Conservation (phyloP, 2,329 filamentous ascomycete genomes). For the Trichoderma pleuroti region DNA sequence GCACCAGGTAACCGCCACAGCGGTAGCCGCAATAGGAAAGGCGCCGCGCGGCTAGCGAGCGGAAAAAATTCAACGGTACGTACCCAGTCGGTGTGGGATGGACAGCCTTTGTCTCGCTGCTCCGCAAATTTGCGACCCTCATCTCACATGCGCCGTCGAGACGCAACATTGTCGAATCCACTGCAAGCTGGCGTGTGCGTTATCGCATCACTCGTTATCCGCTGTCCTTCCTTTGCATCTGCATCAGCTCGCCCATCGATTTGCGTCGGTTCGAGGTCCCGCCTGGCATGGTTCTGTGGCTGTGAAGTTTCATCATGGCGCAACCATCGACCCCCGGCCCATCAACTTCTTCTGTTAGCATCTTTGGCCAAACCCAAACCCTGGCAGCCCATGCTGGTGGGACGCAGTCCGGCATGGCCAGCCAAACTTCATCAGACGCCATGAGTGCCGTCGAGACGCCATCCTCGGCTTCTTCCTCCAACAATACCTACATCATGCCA, state of each 20-base stretch:
- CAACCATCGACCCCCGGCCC: conserved; percentile 45
- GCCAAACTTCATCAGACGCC: conserved; percentile 29
- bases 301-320: conserved; percentile 37
- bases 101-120: background rate
- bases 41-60: background rate
- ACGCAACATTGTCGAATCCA: conserved; percentile 14
- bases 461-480: conserved; percentile 32
- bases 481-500: conserved; percentile 87
- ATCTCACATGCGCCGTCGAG: conserved; percentile 14
- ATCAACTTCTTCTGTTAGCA: conserved; percentile 47
- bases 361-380: conserved; percentile 25
- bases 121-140: conserved; percentile 20
- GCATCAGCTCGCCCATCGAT: background rate
- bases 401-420: conserved; percentile 25
- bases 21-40: background rate
- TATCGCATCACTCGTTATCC: background rate
- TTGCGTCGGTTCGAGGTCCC: background rate
- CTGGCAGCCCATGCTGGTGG: conserved; percentile 26
- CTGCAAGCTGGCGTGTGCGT: background rate
- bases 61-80: conserved; percentile 9
- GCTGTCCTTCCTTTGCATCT: background rate
- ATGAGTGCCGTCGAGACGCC: conserved; percentile 24
- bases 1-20: conserved; percentile 9
- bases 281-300: conserved; percentile 12
- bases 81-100: conserved; percentile 17